Evolutionary conservation across 257 asterid species (phyloP).

Genomic region (Solanum appendiculatum): DNA sequence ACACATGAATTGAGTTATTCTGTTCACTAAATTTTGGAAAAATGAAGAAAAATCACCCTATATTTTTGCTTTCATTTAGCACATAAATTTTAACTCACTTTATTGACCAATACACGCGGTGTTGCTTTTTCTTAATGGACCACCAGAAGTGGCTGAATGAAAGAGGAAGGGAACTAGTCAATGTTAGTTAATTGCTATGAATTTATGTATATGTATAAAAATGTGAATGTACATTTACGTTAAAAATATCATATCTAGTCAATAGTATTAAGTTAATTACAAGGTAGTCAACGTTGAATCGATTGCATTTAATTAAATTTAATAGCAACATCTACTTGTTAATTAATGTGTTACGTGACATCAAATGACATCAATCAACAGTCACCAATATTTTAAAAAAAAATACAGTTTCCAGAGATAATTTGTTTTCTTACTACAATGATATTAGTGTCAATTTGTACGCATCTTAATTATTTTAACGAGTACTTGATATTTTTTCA

Average conservation of each 20-base stretch:
- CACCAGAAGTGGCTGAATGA: neutral
- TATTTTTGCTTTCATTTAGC: neutral
- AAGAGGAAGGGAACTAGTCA: neutral
- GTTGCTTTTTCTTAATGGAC: neutral
- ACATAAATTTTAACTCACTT: neutral
- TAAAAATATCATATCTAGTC: neutral
- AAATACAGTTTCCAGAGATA: no score
- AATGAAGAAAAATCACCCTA: neutral
- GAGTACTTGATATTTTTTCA: neutral
- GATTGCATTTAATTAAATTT: neutral
- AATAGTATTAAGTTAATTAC: neutral
- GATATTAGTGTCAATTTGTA: accelerated
- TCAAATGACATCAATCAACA: neutral
- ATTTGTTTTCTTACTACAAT: no score
- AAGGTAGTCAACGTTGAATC: neutral
- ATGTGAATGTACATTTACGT: neutral
- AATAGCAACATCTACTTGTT: neutral
- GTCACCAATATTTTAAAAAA: neutral
- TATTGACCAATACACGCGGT: neutral
- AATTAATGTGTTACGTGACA: neutral
- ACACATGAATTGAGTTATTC: neutral
- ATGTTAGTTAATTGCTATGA: neutral
- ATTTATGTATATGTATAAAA: neutral
- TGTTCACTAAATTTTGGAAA: neutral
- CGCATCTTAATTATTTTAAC: neutral